Evolutionary conservation across 1,284 basidiomycete species (phyloP), one percentile per base, ranked within the genome.

Genomic region (Fomes fomentarius): DNA sequence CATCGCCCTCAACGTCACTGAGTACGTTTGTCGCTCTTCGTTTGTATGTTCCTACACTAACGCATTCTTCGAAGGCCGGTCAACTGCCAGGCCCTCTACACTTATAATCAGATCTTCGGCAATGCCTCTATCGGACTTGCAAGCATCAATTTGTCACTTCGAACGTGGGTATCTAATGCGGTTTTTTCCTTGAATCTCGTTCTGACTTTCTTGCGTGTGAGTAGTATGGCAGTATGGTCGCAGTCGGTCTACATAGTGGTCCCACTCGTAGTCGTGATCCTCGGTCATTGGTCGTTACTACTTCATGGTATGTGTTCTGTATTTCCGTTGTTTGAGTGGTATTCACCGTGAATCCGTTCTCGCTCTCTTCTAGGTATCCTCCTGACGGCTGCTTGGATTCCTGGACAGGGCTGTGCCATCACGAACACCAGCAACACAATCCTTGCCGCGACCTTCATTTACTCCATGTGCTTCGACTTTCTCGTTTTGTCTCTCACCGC

Each of bases 241-340:
- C 81, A 87, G 61, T 78, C 76, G 39, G 78, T 73, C 70, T 83
- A 77, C 58, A 76, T 91, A 45, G 76, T 85, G 33, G 52, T 71
- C 5, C 74, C 78, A 6, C 74, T 91, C 1, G 69, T 86, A 35
- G 45, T 76, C 11, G 66, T 90, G 47, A 89, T 89, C 52, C 72
- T 89, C 22, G 89, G 82, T 0, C 88, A 91, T 58, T 91, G 88
- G 89, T 83, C 83, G 2, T 74, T 91, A 30, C 75, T 91, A 34
- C 71, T 91, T n/a, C 88, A 90, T 62, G 88, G 88, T 81, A 61
- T 47, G 45, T 43, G 65, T 43, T n/a, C 31, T 9, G 11, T 69
- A 63, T 22, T 46, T 57, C 61, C 37, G 61, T 60, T 40, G 58
- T 59, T 34, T 25, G 19, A 60, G 63, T 35, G 24, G 12, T 9